Evolutionary conservation across 2,329 filamentous ascomycete genomes (phyloP).

Genomic region (Ophiobolus disseminans): DNA sequence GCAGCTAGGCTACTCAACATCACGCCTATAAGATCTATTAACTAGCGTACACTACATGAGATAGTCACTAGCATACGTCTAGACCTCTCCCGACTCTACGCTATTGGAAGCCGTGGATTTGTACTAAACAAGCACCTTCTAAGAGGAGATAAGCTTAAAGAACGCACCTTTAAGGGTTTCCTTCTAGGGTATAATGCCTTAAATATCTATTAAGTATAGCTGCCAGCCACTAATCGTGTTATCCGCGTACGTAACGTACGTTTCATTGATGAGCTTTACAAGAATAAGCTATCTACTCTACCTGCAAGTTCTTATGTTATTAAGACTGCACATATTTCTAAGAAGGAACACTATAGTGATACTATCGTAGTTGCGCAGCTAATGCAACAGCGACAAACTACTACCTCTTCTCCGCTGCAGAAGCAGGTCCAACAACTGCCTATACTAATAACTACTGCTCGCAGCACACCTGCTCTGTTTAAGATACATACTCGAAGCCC

Average conservation of each 20-base stretch:
- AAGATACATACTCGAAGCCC: too few relatives aligned
- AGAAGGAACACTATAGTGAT: background rate
- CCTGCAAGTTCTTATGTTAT: background rate
- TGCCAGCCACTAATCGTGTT: conserved; percentile 6
- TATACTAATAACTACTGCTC: too few relatives aligned
- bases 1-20: conserved; percentile 17
- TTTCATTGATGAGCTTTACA: conserved; percentile 6
- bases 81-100: background rate
- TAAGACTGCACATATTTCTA: background rate
- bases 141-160: conserved; percentile 8
- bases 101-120: background rate
- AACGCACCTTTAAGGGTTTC: conserved; percentile 12
- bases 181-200: conserved; percentile 18
- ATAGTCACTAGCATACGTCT: too few relatives aligned
- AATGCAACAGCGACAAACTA: background rate
- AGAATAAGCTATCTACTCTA: conserved; percentile 1
- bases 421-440: too few relatives aligned
- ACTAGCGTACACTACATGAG: too few relatives aligned
- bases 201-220: conserved; percentile 18
- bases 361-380: background rate
- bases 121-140: conserved; percentile 1
- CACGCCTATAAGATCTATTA: conserved; percentile 9
- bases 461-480: too few relatives aligned
- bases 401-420: too few relatives aligned
- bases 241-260: conserved; percentile 11